Percentiles rank a stretch among this genome's conserved stretches.
Conservation (phyloP, 345 rosid species). For the Salix udensis region DNA sequence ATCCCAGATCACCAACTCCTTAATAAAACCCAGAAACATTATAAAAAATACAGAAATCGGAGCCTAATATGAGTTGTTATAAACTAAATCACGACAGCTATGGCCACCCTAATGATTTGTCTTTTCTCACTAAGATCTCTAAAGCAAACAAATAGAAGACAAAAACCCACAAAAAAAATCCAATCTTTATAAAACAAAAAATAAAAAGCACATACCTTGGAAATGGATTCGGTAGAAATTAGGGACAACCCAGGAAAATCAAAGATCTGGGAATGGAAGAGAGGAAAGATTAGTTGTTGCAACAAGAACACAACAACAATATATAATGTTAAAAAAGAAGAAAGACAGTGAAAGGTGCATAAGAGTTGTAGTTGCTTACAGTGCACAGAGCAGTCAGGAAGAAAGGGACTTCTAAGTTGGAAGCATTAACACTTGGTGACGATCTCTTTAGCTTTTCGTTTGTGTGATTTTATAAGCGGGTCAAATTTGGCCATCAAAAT, state of each 20-base stretch:
- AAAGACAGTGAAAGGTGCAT: not conserved
- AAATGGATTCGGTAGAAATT: not conserved
- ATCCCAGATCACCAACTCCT: slow-evolving; percentile 2
- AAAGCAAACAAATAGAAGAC: not conserved
- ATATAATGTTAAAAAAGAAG: not conserved
- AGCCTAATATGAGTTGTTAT: not conserved
- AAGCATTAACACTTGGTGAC: not conserved
- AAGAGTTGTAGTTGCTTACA: not conserved
- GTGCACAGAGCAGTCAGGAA: not conserved
- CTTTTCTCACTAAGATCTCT: not conserved
- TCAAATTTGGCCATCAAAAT: slow-evolving; percentile 28
- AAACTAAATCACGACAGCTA: not conserved
- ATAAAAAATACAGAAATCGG: not conserved
- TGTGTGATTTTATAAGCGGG: not conserved
- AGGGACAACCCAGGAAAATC: slow-evolving; percentile 6
- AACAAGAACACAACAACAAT: not conserved
- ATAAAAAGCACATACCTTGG: slow-evolving; percentile 14
- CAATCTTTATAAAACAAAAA: not conserved
- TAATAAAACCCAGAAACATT: not conserved
- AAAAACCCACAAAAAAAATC: not conserved
- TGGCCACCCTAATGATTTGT: not conserved
- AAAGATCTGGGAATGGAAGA: slow-evolving; percentile 24
- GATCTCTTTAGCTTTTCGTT: not conserved
- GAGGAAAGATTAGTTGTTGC: not conserved
- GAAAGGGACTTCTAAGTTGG: not conserved